Evolutionary conservation across 306 rosid species (phyloP).

Genomic region (Styphnolobium japonicum): DNA sequence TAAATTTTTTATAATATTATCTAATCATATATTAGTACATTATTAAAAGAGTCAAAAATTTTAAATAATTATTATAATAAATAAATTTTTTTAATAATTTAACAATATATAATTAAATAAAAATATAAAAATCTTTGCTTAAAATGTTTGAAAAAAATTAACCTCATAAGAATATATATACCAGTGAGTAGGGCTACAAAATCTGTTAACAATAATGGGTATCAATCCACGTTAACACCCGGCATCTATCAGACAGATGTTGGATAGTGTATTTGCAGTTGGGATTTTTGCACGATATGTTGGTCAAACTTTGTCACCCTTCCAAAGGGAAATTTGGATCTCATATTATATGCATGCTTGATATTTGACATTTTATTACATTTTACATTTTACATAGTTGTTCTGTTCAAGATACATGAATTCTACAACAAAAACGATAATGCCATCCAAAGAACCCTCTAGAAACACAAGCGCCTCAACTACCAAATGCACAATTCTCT

Average conservation of each 20-base stretch:
- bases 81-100: too few relatives aligned
- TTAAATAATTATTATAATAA: too few relatives aligned
- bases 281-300: background rate
- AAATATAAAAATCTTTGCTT: too few relatives aligned
- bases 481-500: slow-evolving; percentile 3
- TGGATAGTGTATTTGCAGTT: background rate
- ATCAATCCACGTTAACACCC: background rate
- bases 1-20: too few relatives aligned
- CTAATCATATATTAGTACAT: too few relatives aligned
- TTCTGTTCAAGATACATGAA: background rate
- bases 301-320: background rate
- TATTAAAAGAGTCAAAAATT: too few relatives aligned
- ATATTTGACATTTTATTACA: too few relatives aligned
- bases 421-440: background rate
- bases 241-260: background rate
- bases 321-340: background rate
- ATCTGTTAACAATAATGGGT: background rate
- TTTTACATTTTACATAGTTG: slow-evolving; percentile 8
- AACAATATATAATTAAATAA: too few relatives aligned
- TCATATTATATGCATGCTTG: background rate
- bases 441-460: background rate
- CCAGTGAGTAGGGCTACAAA: background rate
- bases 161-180: too few relatives aligned
- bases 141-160: too few relatives aligned
- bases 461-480: slow-evolving; percentile 12